Percentiles rank a stretch among this genome's conserved stretches.
Evolutionary conservation across 1,284 basidiomycete species (phyloP).

Genomic region (Porodaedalea pini): DNA sequence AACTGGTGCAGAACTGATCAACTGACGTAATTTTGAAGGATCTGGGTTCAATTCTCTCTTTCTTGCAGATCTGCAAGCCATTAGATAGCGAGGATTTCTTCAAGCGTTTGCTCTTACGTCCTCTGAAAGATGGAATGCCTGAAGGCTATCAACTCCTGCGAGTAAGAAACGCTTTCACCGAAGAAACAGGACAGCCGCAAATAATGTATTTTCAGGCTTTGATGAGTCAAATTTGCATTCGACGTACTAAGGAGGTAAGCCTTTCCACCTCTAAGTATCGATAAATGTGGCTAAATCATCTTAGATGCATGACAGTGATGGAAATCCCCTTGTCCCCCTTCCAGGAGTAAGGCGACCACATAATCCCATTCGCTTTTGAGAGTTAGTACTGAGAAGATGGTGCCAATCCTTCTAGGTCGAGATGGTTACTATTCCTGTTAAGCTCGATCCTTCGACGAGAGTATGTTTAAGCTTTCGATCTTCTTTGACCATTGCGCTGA

Average conservation of each 20-base stretch:
- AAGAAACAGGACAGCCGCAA: conserved; percentile 6
- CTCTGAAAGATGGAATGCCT: conserved; percentile 63
- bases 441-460: conserved; percentile 63
- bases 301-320: conserved; percentile 78
- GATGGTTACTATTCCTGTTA: conserved; percentile 67
- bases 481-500: not conserved
- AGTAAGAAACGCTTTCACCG: conserved; percentile 36
- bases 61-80: conserved; percentile 77
- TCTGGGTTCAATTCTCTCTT: conserved; percentile 79
- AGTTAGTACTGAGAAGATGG: too few relatives aligned
- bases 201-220: conserved; percentile 50
- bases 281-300: not conserved
- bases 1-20: not conserved
- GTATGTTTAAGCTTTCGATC: conserved; percentile 35
- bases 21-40: conserved; percentile 45
- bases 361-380: too few relatives aligned
- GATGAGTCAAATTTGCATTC: conserved; percentile 81
- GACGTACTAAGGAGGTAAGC: conserved; percentile 79
- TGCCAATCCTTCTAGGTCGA: conserved; percentile 51
- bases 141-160: conserved; percentile 68
- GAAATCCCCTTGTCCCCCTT: conserved; percentile 68
- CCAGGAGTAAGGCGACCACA: conserved; percentile 69
- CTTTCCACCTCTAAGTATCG: not conserved
- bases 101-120: conserved; percentile 70
- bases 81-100: conserved; percentile 79